These are phyloP conservation scores for Suhomyces sp. DNA, from an alignment of 805 yeast species.

Conservation along the genomic window DNA sequence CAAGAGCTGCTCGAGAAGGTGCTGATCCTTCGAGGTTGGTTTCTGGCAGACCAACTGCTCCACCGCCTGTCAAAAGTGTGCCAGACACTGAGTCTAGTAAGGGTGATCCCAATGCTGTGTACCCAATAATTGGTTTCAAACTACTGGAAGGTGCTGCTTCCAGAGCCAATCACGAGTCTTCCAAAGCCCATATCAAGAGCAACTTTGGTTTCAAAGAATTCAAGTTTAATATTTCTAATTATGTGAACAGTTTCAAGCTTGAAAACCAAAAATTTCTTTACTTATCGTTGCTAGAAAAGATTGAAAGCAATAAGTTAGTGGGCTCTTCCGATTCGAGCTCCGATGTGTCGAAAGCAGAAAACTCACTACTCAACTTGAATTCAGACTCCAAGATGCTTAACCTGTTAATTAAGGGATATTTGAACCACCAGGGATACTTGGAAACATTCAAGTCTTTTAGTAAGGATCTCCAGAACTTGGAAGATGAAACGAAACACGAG, in stretches of 20 bases:
- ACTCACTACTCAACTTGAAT: constrained; percentile 9
- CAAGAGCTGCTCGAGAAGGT: not conserved
- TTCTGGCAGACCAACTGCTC: not conserved
- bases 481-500: constrained; percentile 9
- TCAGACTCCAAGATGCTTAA: constrained; percentile 28
- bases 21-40: not conserved
- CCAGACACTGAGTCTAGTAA: constrained; percentile 11
- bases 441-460: constrained; percentile 34
- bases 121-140: constrained; percentile 35
- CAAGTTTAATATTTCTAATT: constrained; percentile 56
- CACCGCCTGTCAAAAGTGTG: not conserved
- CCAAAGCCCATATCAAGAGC: constrained; percentile 33
- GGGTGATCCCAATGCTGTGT: constrained; percentile 18
- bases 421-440: constrained; percentile 38
- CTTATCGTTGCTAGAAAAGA: constrained; percentile 18
- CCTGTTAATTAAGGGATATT: constrained; percentile 35
- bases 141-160: constrained; percentile 18
- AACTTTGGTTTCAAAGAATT: constrained; percentile 61
- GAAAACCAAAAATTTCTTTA: constrained; percentile 20
- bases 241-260: constrained; percentile 45
- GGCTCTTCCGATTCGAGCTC: constrained; percentile 1
- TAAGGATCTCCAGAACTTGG: constrained; percentile 26
- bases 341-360: constrained; percentile 1
- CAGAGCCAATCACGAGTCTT: constrained; percentile 4
- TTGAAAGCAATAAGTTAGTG: constrained; percentile 10